Conservation (phyloP, 352 stramenopile species). For the Phytophthora ramorum region DNA sequence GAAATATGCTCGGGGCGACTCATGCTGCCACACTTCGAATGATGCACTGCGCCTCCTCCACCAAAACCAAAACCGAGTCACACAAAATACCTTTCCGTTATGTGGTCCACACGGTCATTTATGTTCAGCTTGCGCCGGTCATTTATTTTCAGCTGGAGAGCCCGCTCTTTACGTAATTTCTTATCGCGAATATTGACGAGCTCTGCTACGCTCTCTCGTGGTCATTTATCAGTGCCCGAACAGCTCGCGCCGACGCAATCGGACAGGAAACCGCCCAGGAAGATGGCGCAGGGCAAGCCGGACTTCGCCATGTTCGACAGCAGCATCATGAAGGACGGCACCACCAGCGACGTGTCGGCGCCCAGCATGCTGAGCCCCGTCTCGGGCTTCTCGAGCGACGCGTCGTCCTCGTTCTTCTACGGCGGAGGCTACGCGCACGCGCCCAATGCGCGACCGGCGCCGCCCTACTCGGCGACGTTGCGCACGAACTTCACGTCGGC, state of each 20-base stretch:
- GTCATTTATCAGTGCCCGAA: constrained; percentile 8
- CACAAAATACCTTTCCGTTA: background rate
- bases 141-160: constrained; percentile 15
- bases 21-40: constrained; percentile 47
- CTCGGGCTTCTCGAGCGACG: constrained; percentile 46
- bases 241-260: background rate
- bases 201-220: no score
- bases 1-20: constrained; percentile 89
- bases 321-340: constrained; percentile 57
- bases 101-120: background rate
- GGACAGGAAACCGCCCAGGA: background rate
- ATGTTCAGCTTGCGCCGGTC: constrained; percentile 29
- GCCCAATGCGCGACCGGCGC: constrained; percentile 39
- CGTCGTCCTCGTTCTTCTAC: constrained; percentile 44
- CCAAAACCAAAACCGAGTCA: constrained; percentile 3
- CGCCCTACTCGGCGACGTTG: constrained; percentile 57
- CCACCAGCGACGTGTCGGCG: constrained; percentile 41
- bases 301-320: constrained; percentile 54
- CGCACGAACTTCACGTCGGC: constrained; percentile 75
- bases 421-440: constrained; percentile 31
- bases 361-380: constrained; percentile 47
- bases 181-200: constrained; percentile 5
- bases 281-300: constrained; percentile 29
- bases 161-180: constrained; percentile 6
- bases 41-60: constrained; percentile 30